Conservation (phyloP, 108 stramenopile genomes). For the Mediolabrus comicus region DNA sequence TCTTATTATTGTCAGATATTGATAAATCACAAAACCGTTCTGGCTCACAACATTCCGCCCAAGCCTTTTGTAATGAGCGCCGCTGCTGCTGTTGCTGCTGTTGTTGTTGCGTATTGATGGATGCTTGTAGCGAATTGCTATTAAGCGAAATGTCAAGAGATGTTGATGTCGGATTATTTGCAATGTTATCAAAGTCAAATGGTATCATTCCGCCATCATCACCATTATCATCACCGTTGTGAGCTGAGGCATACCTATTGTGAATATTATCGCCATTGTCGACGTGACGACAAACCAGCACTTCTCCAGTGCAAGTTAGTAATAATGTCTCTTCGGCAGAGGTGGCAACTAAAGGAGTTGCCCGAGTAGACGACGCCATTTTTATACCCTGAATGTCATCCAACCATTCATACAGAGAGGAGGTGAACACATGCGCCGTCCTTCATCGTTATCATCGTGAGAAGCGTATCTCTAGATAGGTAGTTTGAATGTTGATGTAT, state of each 20-base stretch:
- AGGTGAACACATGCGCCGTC: too few species aligned
- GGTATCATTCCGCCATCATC: neutral
- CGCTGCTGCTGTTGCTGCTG: neutral
- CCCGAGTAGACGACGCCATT: neutral
- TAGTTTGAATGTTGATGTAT: too few species aligned
- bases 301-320: neutral
- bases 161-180: neutral
- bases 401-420: too few species aligned
- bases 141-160: neutral
- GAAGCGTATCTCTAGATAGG: too few species aligned
- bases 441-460: too few species aligned
- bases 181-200: neutral
- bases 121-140: neutral
- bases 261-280: neutral
- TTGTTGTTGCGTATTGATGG: neutral
- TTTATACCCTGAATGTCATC: too few species aligned
- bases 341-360: neutral
- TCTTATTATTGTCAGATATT: neutral
- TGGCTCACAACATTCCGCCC: conserved; percentile 6
- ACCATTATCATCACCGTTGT: neutral
- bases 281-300: conserved; percentile 4
- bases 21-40: neutral
- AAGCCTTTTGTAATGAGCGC: neutral
- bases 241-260: neutral
- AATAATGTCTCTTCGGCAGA: conserved; percentile 1